Evolutionary conservation across 495 filamentous ascomycete genomes (phyloP), one percentile per base, ranked within the genome.

Genomic region (Neurospora hispaniola): DNA sequence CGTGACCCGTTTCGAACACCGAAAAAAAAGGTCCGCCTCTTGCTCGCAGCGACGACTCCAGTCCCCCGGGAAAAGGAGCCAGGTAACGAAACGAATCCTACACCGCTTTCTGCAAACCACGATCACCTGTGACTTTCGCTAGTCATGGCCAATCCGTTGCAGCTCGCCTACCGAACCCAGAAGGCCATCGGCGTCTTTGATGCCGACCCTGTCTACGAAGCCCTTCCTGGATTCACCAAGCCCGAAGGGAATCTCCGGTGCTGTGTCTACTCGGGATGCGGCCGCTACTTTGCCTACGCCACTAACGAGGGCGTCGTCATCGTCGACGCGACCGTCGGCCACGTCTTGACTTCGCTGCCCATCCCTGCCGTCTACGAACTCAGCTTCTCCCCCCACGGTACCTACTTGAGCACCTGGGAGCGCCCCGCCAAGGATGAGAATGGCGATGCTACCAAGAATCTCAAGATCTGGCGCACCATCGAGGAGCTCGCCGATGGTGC

Each of bases 331-430:
- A 93, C 91, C 43, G 87, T 89, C 74, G 96, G 95, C 74, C 86
- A 93, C 80, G 82, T 92, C 74, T 81, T 97, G 76, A 88, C 92
- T 75, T 91, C 87, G 42, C 88, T 99, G 46, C 86, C 89, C 48
- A 88, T 92, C 41, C 81, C 91, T 39, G 93, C 93, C 78, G 94
- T 98, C 70, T 97, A 91, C 84, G 96, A 99, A 75, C 83, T 99
- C 74, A 92, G 91, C 71, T 99, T 99, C 82, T 98, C 96, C 20
- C 95, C 94, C 40, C 87, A 90, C 68, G 96, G 96, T 69, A 94
- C 91, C 71, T 98, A 90, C 84, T 84, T 97, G 77, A 97, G 96
- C 82, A 98, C 96, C 27, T 98, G 96, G 96, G 94, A 99, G 83
- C 90, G 96, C 66, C 91, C 91, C 43, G 87, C 89, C 48, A 98